Conservation (phyloP, 2,329 filamentous ascomycete species). For the Dendrostoma leiphaemia region DNA sequence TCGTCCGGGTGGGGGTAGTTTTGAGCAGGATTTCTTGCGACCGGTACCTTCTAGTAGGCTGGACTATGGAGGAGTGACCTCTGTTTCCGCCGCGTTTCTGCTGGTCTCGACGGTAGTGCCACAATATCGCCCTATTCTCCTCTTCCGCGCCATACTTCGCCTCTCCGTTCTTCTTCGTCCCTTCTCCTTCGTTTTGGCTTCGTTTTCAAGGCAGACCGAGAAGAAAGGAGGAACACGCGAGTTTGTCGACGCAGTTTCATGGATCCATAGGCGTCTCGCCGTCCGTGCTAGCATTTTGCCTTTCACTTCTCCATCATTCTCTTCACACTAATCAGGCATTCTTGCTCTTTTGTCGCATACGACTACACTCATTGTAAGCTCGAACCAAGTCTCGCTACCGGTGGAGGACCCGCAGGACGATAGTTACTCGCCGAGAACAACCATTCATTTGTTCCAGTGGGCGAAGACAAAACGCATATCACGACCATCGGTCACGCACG, state of each 20-base stretch:
- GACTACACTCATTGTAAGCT: not conserved
- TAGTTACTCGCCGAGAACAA: slow-evolving; percentile 3
- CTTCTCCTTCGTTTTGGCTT: slow-evolving; percentile 17
- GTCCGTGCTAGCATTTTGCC: slow-evolving; percentile 6
- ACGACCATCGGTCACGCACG: no score
- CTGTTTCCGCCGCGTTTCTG: slow-evolving; percentile 20
- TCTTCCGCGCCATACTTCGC: not conserved
- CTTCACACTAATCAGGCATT: slow-evolving; percentile 4
- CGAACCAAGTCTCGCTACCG: slow-evolving; percentile 4
- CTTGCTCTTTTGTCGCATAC: not conserved
- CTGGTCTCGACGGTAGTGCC: slow-evolving; percentile 14
- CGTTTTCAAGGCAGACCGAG: slow-evolving; percentile 4
- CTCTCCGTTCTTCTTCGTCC: not conserved
- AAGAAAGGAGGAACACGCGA: slow-evolving; percentile 7
- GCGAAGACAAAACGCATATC: not conserved
- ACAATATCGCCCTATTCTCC: not conserved
- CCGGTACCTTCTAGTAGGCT: not conserved
- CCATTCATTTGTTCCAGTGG: not conserved
- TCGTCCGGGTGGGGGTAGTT: slow-evolving; percentile 8
- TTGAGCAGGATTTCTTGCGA: not conserved
- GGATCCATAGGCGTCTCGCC: slow-evolving; percentile 4
- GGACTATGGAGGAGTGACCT: not conserved
- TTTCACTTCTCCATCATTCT: not conserved
- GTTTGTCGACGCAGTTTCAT: slow-evolving; percentile 3
- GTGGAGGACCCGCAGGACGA: slow-evolving; percentile 18